phyloP scores from a whole-genome alignment of 331 rosid genomes.

The Ulmus americana region DNA sequence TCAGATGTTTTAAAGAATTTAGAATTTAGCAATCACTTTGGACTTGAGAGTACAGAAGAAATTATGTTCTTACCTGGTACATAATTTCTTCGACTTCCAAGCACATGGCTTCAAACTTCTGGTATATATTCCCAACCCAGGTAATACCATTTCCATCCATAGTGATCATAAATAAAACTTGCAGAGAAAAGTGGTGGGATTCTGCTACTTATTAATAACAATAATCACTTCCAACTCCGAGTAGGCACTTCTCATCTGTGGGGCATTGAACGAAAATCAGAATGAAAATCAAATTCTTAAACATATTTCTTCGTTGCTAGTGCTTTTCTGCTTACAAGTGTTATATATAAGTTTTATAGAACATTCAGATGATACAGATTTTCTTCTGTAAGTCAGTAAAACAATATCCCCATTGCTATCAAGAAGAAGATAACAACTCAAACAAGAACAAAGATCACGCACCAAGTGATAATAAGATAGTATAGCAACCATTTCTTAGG shows the following conservation, averaged over 20 bases:
- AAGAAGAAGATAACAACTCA: not conserved
- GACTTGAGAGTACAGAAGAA: not conserved
- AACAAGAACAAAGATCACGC: slow-evolving; percentile 9
- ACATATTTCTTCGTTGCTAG: not conserved
- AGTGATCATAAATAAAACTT: slow-evolving; percentile 21
- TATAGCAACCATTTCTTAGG: not conserved
- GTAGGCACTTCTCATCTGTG: slow-evolving; percentile 26
- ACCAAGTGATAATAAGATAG: not conserved
- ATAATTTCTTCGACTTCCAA: slow-evolving; percentile 72
- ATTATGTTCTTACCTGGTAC: slow-evolving; percentile 48
- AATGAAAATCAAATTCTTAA: not conserved
- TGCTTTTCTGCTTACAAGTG: not conserved
- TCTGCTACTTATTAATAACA: slow-evolving; percentile 14
- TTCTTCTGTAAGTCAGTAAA: not conserved
- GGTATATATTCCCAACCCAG: slow-evolving; percentile 65
- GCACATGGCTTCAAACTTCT: slow-evolving; percentile 73
- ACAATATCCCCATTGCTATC: not conserved
- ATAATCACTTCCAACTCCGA: slow-evolving; percentile 22
- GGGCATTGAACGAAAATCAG: slow-evolving; percentile 10
- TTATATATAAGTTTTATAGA: not conserved
- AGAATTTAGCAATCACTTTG: not conserved
- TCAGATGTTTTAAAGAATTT: not conserved
- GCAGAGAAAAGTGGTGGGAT: slow-evolving; percentile 8
- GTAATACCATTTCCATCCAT: slow-evolving; percentile 72
- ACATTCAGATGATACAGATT: not conserved